Percentiles rank a stretch among this genome's conserved stretches.
These are phyloP conservation scores for Zanthoxylum bungeanum DNA, from an alignment of 345 rosid genomes.

Conservation along the genomic window DNA sequence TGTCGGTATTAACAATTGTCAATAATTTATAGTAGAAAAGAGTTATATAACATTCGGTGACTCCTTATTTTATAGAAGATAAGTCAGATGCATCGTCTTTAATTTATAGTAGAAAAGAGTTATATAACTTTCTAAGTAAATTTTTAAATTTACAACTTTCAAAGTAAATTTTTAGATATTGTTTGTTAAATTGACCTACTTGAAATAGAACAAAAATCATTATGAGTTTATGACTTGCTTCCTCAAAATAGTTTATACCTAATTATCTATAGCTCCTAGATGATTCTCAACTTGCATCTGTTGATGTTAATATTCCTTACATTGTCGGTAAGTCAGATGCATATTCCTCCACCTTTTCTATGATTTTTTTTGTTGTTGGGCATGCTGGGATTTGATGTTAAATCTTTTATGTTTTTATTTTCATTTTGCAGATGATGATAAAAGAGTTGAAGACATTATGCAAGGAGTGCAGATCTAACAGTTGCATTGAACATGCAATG, in stretches of 20 bases:
- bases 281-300: background rate
- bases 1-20: too few relatives aligned
- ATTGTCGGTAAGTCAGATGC: background rate
- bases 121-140: too few relatives aligned
- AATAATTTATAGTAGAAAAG: too few relatives aligned
- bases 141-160: background rate
- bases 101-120: too few relatives aligned
- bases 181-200: background rate
- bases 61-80: too few relatives aligned
- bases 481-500: conserved; percentile 92
- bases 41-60: too few relatives aligned
- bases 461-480: conserved; percentile 73
- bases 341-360: background rate
- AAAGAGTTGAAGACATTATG: conserved; percentile 58
- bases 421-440: conserved; percentile 38
- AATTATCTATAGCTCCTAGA: background rate
- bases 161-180: background rate
- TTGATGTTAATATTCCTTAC: background rate
- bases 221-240: background rate
- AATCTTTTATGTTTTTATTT: background rate
- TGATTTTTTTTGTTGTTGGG: background rate
- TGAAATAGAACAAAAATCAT: background rate
- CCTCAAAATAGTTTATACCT: background rate
- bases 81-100: too few relatives aligned
- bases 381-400: background rate